Conservation (phyloP, 2,329 filamentous ascomycete species). For the Myrmaecium sp. region DNA sequence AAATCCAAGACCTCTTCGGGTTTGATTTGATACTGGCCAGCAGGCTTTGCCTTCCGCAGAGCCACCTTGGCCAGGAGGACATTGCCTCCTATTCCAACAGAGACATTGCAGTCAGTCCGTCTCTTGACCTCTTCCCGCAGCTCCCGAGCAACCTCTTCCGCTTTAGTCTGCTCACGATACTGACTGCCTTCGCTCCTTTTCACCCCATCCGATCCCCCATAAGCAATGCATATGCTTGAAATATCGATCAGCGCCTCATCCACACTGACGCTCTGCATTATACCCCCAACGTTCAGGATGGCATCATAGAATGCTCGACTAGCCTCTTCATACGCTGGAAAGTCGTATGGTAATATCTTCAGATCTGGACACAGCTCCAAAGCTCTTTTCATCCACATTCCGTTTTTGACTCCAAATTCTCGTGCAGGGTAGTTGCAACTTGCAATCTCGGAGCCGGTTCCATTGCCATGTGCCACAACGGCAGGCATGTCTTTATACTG, state of each 20-base stretch:
- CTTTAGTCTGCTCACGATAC: conserved; percentile 63
- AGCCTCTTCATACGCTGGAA: conserved; percentile 82
- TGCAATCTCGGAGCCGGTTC: conserved; percentile 81
- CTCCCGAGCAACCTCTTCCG: conserved; percentile 48
- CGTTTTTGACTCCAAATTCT: conserved; percentile 77
- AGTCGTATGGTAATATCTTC: conserved; percentile 88
- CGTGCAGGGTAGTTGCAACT: conserved; percentile 93
- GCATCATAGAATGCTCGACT: conserved; percentile 76
- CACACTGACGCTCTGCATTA: conserved; percentile 91
- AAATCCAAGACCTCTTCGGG: conserved; percentile 64
- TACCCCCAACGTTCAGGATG: conserved; percentile 60
- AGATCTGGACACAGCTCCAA: conserved; percentile 68
- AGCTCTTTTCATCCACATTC: conserved; percentile 98
- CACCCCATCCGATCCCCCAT: conserved; percentile 48
- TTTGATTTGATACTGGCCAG: conserved; percentile 77
- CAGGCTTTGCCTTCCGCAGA: conserved; percentile 80
- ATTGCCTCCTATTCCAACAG: conserved; percentile 80
- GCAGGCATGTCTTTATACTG: conserved; percentile 63
- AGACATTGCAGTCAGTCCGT: conserved; percentile 72
- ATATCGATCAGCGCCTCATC: conserved; percentile 87
- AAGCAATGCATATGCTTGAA: conserved; percentile 49
- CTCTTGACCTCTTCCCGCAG: conserved; percentile 55
- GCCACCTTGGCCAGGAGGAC: conserved; percentile 86
- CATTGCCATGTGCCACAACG: conserved; percentile 75
- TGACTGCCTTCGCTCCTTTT: conserved; percentile 50